Evolutionary conservation across 805 yeast genomes (phyloP).

Genomic region (Yamadazyma nakazawae): DNA sequence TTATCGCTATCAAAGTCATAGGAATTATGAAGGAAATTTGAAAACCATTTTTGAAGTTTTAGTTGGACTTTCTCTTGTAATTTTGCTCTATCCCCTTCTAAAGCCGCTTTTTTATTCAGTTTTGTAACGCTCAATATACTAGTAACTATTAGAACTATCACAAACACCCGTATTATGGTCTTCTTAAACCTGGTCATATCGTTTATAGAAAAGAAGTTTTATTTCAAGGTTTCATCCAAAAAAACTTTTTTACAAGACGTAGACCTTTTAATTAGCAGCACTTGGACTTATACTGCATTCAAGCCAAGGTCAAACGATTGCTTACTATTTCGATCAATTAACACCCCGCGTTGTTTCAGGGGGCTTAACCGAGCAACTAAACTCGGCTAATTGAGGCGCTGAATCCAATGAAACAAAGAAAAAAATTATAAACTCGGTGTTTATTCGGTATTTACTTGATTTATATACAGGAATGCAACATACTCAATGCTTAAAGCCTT

Average conservation of each 20-base stretch:
- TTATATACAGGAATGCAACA: not conserved
- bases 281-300: no score
- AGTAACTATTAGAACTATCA: not conserved
- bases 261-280: no score
- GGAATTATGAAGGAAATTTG: slow-evolving; percentile 18
- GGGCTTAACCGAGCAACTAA: no score
- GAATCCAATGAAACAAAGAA: no score
- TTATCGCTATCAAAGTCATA: slow-evolving; percentile 12
- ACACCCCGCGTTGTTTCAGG: no score
- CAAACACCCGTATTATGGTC: slow-evolving; percentile 4
- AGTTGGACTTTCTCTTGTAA: slow-evolving; percentile 17
- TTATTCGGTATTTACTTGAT: no score
- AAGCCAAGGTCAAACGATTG: no score
- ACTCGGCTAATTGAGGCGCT: no score
- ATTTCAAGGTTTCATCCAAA: not conserved
- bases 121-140: not conserved
- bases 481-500: no score
- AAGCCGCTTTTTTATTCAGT: not conserved
- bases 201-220: not conserved
- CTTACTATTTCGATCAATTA: no score
- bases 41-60: slow-evolving; percentile 17
- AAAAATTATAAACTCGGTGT: no score
- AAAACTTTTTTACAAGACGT: no score
- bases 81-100: slow-evolving; percentile 5
- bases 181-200: slow-evolving; percentile 3